These are phyloP conservation scores for Phytophthora tentaculata DNA, from an alignment of 352 stramenopile genomes.

Conservation along the genomic window DNA sequence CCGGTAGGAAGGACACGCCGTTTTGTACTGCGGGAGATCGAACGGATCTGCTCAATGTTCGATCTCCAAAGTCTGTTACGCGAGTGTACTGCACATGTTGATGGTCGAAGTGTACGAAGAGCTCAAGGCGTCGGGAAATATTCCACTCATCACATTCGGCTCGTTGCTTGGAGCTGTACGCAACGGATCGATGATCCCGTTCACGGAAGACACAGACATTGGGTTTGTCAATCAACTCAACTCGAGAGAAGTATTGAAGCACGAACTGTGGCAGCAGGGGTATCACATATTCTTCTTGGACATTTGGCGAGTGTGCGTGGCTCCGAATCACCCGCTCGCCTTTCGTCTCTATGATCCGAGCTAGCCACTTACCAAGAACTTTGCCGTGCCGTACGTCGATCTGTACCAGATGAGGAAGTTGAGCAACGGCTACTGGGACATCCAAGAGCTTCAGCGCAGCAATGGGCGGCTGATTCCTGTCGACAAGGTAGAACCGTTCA, in stretches of 20 bases:
- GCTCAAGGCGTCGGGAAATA: conserved; percentile 28
- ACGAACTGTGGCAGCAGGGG: conserved; percentile 40
- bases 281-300: conserved; percentile 59
- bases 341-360: conserved; percentile 42
- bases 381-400: conserved; percentile 45
- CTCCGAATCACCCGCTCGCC: conserved; percentile 47
- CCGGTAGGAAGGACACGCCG: conserved; percentile 47
- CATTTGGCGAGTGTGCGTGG: conserved; percentile 54
- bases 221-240: conserved; percentile 38
- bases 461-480: conserved; percentile 23
- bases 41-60: conserved; percentile 44
- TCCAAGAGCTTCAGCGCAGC: conserved; percentile 34
- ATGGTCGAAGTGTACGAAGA: conserved; percentile 64
- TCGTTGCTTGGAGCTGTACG: conserved; percentile 57
- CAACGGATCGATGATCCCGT: conserved; percentile 58
- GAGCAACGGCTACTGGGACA: conserved; percentile 26
- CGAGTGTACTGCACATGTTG: conserved; percentile 62
- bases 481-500: conserved; percentile 35
- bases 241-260: conserved; percentile 17
- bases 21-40: conserved; percentile 53
- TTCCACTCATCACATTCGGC: conserved; percentile 48
- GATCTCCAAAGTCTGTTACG: conserved; percentile 41
- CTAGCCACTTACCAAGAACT: conserved; percentile 23
- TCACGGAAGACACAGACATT: conserved; percentile 63
- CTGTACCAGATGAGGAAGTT: conserved; percentile 39